phyloP scores from a whole-genome alignment of 2,329 filamentous ascomycete species.

The Gremmenia infestans region DNA sequence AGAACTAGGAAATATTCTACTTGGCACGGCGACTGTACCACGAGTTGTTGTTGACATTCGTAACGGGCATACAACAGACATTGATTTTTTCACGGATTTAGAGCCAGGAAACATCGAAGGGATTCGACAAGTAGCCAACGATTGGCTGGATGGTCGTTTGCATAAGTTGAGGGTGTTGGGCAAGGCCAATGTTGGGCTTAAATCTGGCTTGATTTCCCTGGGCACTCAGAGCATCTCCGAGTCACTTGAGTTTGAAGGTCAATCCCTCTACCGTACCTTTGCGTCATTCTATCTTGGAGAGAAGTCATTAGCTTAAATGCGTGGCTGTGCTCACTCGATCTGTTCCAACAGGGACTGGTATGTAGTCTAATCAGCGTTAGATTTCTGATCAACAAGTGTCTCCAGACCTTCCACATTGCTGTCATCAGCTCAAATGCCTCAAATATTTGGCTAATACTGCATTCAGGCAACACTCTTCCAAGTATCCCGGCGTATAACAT shows the following conservation, averaged over 20 bases:
- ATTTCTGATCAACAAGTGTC: background rate
- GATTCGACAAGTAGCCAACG: conserved; percentile 74
- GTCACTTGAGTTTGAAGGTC: conserved; percentile 77
- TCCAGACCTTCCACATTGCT: background rate
- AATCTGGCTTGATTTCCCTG: conserved; percentile 72
- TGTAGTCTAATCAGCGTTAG: conserved; percentile 19
- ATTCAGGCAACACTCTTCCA: conserved; percentile 63
- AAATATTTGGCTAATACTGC: conserved; percentile 19
- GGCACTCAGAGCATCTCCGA: conserved; percentile 73
- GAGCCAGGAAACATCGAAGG: conserved; percentile 70
- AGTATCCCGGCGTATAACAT: conserved; percentile 78
- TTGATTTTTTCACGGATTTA: conserved; percentile 77
- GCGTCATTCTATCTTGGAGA: conserved; percentile 57
- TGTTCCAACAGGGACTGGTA: conserved; percentile 1
- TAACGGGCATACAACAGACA: conserved; percentile 68
- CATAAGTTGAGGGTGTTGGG: conserved; percentile 66
- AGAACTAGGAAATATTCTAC: conserved; percentile 70
- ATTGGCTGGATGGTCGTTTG: conserved; percentile 80
- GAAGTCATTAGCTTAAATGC: conserved; percentile 40
- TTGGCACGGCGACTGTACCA: conserved; percentile 75
- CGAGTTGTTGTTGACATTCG: conserved; percentile 70
- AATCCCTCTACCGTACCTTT: conserved; percentile 62
- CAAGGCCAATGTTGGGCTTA: conserved; percentile 67
- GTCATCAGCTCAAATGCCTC: background rate
- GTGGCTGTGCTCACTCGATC: conserved; percentile 8